These are phyloP conservation scores for Trifolium dubium DNA, from an alignment of 306 rosid genomes.

Conservation along the genomic window DNA sequence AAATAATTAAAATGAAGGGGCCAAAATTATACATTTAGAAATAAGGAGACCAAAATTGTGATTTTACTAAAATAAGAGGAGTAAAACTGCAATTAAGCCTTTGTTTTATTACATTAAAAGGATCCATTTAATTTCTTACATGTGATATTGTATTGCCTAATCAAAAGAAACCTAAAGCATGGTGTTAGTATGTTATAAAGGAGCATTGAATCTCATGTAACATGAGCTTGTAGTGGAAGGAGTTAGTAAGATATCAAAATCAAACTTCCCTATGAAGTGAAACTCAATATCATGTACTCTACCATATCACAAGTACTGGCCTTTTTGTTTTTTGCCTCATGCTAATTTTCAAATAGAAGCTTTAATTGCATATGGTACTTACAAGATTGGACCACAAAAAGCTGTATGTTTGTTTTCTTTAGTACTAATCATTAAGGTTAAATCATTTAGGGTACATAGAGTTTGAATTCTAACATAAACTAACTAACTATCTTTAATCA, in stretches of 20 bases:
- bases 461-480: neutral
- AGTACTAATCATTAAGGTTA: neutral
- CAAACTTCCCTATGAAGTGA: constrained; percentile 41
- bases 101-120: neutral
- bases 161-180: constrained; percentile 8
- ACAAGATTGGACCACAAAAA: constrained; percentile 41
- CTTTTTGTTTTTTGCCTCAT: constrained; percentile 19
- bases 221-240: constrained; percentile 6
- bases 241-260: constrained; percentile 48
- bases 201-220: neutral
- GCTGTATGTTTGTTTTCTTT: constrained; percentile 1
- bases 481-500: neutral
- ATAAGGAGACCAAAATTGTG: too few relatives aligned
- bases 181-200: neutral
- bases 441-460: neutral
- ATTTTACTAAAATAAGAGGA: too few relatives aligned
- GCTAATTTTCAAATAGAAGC: constrained; percentile 28
- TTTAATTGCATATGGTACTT: constrained; percentile 37
- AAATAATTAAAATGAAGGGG: too few relatives aligned
- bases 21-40: too few relatives aligned
- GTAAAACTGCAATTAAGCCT: too few relatives aligned
- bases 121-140: neutral
- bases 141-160: constrained; percentile 1
- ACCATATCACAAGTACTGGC: constrained; percentile 7
- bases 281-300: constrained; percentile 35